Conservation (phyloP, 345 rosid genomes). For the Pistacia vera region DNA sequence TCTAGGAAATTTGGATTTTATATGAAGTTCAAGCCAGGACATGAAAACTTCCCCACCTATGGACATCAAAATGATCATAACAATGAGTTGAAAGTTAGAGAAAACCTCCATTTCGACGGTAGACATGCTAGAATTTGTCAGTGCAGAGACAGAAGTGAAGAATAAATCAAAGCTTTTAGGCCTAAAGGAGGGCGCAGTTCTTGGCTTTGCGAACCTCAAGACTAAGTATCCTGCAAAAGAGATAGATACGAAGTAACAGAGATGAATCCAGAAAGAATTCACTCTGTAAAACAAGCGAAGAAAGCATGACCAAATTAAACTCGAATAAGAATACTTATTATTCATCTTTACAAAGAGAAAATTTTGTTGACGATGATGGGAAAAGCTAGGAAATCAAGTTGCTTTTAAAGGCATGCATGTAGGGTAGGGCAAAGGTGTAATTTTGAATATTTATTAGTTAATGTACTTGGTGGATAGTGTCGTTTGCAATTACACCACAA, state of each 20-base stretch:
- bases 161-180: constrained; percentile 51
- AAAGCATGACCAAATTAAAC: neutral
- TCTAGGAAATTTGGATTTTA: neutral
- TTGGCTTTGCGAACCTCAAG: constrained; percentile 40
- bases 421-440: no score
- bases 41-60: constrained; percentile 61
- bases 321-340: neutral
- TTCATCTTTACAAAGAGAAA: no score
- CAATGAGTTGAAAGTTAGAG: constrained; percentile 56
- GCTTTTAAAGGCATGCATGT: no score
- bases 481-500: no score
- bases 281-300: constrained; percentile 14
- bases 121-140: constrained; percentile 73
- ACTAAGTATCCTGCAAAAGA: constrained; percentile 40
- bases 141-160: constrained; percentile 72
- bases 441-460: no score
- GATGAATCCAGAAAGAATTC: constrained; percentile 37
- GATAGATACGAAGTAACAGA: constrained; percentile 38
- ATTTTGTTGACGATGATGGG: no score
- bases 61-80: constrained; percentile 58
- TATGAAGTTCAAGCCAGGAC: constrained; percentile 42
- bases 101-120: constrained; percentile 79
- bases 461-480: no score
- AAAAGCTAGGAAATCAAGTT: no score
- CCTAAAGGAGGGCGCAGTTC: constrained; percentile 25